Evolutionary conservation across 495 filamentous ascomycete genomes (phyloP).

Genomic region (Alectoria sarmentosa): DNA sequence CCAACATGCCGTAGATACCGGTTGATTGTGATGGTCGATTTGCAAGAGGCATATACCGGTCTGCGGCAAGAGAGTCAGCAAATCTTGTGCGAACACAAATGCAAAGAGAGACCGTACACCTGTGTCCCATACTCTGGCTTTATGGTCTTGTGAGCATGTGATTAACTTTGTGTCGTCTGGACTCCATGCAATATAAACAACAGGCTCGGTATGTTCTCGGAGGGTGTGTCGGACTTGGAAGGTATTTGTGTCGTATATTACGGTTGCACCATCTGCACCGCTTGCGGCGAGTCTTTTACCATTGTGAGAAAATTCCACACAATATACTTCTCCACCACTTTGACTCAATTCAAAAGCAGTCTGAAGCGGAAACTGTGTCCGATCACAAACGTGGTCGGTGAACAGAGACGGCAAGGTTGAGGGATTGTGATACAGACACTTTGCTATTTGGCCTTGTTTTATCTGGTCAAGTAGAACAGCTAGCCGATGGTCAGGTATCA

Average conservation of each 20-base stretch:
- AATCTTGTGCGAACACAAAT: background rate
- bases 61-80: slow-evolving; percentile 36
- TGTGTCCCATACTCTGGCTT: slow-evolving; percentile 72
- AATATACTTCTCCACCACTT: slow-evolving; percentile 85
- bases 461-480: slow-evolving; percentile 74
- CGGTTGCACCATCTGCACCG: slow-evolving; percentile 62
- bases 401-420: slow-evolving; percentile 76
- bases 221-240: slow-evolving; percentile 62
- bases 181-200: slow-evolving; percentile 81
- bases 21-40: slow-evolving; percentile 64
- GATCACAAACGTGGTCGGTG: slow-evolving; percentile 78
- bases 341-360: slow-evolving; percentile 59
- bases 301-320: slow-evolving; percentile 82
- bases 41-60: slow-evolving; percentile 58
- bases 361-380: slow-evolving; percentile 66
- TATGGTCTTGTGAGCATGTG: slow-evolving; percentile 67
- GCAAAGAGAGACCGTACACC: slow-evolving; percentile 46
- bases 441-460: slow-evolving; percentile 71
- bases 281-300: slow-evolving; percentile 77
- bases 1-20: slow-evolving; percentile 84
- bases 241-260: slow-evolving; percentile 72
- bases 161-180: slow-evolving; percentile 82
- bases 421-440: slow-evolving; percentile 85
- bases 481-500: slow-evolving; percentile 95
- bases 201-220: slow-evolving; percentile 54